Conservation (phyloP, 2,329 filamentous ascomycete genomes). For the Fusarium poae region DNA sequence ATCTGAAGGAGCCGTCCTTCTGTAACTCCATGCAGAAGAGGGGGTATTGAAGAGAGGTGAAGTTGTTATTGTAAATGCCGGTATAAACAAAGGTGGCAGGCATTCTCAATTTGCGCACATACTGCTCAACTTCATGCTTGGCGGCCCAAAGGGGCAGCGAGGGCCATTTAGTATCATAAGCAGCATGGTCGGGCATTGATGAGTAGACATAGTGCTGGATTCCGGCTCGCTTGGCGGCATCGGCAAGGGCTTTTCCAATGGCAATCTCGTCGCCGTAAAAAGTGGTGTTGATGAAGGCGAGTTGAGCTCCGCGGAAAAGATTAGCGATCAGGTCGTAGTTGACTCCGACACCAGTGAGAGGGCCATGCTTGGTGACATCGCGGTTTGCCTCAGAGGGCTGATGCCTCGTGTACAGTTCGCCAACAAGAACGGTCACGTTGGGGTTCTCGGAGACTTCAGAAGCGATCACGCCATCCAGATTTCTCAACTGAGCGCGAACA, state of each 20-base stretch:
- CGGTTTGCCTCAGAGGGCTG: slow-evolving; percentile 63
- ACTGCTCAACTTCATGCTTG: slow-evolving; percentile 93
- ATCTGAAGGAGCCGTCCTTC: slow-evolving; percentile 85
- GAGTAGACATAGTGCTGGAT: slow-evolving; percentile 96
- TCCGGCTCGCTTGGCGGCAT: slow-evolving; percentile 86
- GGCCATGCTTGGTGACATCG: slow-evolving; percentile 77
- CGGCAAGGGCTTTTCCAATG: slow-evolving; percentile 88
- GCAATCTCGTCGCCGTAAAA: slow-evolving; percentile 95
- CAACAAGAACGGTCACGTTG: slow-evolving; percentile 76
- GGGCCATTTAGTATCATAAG: slow-evolving; percentile 81
- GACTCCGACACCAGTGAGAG: slow-evolving; percentile 73
- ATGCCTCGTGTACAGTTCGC: slow-evolving; percentile 72
- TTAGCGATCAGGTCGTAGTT: slow-evolving; percentile 79
- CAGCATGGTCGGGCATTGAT: slow-evolving; percentile 94
- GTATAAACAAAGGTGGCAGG: slow-evolving; percentile 95
- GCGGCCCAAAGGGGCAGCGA: slow-evolving; percentile 90
- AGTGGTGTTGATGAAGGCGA: slow-evolving; percentile 98
- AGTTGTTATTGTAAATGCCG: slow-evolving; percentile 99
- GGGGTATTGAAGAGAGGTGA: slow-evolving; percentile 91
- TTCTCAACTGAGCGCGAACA: slow-evolving; percentile 91
- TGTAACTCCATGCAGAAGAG: slow-evolving; percentile 95
- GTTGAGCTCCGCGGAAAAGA: slow-evolving; percentile 85
- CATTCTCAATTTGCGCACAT: slow-evolving; percentile 83
- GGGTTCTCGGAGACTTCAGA: slow-evolving; percentile 85
- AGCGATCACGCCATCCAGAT: slow-evolving; percentile 87